Base-by-base conservation (phyloP, 306 rosid genomes). In the Parietaria judaica region DNA sequence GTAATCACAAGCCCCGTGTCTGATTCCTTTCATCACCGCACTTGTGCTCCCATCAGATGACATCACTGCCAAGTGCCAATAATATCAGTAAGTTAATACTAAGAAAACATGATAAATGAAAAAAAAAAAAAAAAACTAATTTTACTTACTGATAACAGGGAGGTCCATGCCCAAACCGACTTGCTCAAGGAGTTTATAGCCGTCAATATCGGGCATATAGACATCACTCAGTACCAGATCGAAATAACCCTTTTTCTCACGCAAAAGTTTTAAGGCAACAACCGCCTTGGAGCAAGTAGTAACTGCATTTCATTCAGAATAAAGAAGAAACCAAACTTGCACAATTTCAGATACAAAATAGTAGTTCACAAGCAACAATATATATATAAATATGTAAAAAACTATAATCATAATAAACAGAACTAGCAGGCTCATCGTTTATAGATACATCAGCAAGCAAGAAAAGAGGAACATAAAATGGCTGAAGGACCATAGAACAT, bases 11-110 rank as follows among this genome's bases (percentile, higher is more conserved):
- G 91, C 91, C 14, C 88, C 88, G 17, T 78, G 66, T 44, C 14
- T 59, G 34, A 84, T 23, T 45, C 86, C 74, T 69, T 55, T 70
- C 84, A 76, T 65, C 11, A 68, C 72, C 14, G 66, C 70, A 60
- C 68, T 73, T 52, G 63, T 57, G 57, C 72, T 54, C 35, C 68
- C 75, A 67, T 84, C 91, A 50, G 60, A 70, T 58, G 87, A 87
- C 96, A 84, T 82, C 92, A 87, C 96, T n/a, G n/a, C n/a, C n/a
- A n/a, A n/a, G n/a, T 87, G 65, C 68, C 68, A 1, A 74, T 56
- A 38, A 74, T 48, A 68, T 43, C 59, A 3, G 37, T 55, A 60
- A 36, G 36, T 76, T 56, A 69, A 58, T 37, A 47, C 34, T 57
- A 12, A 60, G 47, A 72, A 56, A 54, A 14, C 35, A 56, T 34